Percentiles rank a stretch among this genome's conserved stretches.
Evolutionary conservation across 1,139 yeast species (phyloP).

Genomic region (Debaryomyces psychrophilus): DNA sequence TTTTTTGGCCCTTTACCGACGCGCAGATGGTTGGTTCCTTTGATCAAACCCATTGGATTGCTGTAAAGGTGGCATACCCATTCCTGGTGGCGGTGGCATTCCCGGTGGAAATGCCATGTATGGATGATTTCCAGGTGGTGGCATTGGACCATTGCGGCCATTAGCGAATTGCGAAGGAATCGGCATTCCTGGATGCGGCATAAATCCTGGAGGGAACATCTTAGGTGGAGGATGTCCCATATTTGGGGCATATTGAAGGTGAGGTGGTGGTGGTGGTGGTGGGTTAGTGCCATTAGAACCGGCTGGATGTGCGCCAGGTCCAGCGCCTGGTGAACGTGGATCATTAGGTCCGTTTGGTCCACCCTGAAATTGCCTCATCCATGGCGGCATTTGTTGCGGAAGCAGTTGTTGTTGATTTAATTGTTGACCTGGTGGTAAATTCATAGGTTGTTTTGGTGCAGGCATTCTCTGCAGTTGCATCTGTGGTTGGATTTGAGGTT

Average conservation of each 20-base stretch:
- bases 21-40: background rate
- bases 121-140: conserved; percentile 21
- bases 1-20: background rate
- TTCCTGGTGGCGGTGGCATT: conserved; percentile 20
- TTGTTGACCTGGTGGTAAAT: conserved; percentile 16
- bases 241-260: conserved; percentile 16
- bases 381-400: conserved; percentile 26
- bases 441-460: conserved; percentile 13
- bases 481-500: conserved; percentile 15
- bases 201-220: conserved; percentile 35
- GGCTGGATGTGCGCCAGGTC: conserved; percentile 18
- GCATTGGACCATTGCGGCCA: conserved; percentile 24
- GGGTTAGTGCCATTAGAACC: conserved; percentile 14
- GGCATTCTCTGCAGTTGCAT: background rate
- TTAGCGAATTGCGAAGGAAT: conserved; percentile 26
- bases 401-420: conserved; percentile 14
- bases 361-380: conserved; percentile 26
- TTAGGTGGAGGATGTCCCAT: conserved; percentile 30
- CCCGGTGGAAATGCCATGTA: conserved; percentile 32
- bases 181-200: conserved; percentile 32
- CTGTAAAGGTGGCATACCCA: conserved; percentile 9
- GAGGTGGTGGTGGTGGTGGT: conserved; percentile 24
- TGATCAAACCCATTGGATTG: conserved; percentile 5
- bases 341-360: conserved; percentile 11
- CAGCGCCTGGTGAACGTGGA: conserved; percentile 15